These are phyloP conservation scores for Berkeleyomyces basicola DNA, from an alignment of 2,329 filamentous ascomycete genomes.

Conservation along the genomic window DNA sequence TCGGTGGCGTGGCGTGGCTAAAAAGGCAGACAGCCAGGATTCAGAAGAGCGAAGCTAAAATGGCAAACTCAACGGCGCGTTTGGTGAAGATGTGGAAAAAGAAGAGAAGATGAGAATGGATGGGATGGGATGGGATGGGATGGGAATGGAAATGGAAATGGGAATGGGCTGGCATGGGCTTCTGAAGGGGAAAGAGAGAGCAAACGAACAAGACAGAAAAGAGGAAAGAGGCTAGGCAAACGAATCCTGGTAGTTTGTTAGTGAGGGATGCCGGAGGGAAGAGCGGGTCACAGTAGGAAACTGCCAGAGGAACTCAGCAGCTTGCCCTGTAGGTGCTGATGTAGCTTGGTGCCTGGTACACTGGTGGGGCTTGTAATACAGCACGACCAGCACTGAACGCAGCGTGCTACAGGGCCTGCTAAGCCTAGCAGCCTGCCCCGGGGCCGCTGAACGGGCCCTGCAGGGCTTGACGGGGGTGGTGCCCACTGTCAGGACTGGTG, in stretches of 20 bases:
- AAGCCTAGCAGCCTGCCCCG: too few relatives aligned
- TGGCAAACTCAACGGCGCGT: neutral
- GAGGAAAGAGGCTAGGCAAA: slow-evolving; percentile 6
- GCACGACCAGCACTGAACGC: too few relatives aligned
- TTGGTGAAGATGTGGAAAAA: neutral
- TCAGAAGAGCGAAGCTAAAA: too few relatives aligned
- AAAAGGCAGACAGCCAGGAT: too few relatives aligned
- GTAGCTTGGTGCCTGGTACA: too few relatives aligned
- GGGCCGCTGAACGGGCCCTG: neutral
- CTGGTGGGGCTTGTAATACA: too few relatives aligned
- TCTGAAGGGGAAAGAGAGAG: slow-evolving; percentile 1
- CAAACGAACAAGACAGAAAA: neutral
- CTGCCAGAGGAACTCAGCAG: too few relatives aligned
- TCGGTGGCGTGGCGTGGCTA: too few relatives aligned
- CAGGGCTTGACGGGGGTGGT: neutral
- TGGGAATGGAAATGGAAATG: neutral
- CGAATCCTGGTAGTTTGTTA: neutral
- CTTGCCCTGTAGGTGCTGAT: too few relatives aligned
- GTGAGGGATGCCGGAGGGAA: slow-evolving; percentile 8
- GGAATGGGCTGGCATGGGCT: neutral
- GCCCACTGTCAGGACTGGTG: neutral
- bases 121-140: slow-evolving; percentile 1
- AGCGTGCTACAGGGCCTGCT: too few relatives aligned
- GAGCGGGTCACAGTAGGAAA: neutral
- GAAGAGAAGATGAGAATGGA: neutral